Evolutionary conservation across 352 stramenopile species (phyloP).

Genomic region (Aphanomyces astaci): DNA sequence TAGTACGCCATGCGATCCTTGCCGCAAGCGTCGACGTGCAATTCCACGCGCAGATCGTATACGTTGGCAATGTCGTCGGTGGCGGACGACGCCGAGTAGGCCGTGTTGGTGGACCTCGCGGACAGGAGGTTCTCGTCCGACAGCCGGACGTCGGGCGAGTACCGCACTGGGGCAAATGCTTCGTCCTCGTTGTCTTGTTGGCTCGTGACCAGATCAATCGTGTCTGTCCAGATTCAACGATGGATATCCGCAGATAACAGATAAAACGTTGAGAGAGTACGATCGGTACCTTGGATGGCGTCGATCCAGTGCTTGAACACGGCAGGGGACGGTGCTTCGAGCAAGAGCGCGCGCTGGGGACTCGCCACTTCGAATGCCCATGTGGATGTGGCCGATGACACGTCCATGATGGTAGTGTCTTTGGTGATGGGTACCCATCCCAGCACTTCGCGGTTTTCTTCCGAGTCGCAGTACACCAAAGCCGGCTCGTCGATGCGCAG

Average conservation of each 20-base stretch:
- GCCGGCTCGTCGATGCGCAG: slow-evolving; percentile 61
- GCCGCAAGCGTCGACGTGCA: slow-evolving; percentile 5
- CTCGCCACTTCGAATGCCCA: slow-evolving; percentile 11
- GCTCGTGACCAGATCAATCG: slow-evolving; percentile 10
- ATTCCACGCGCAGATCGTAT: slow-evolving; percentile 18
- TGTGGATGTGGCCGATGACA: background rate
- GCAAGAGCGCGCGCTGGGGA: background rate
- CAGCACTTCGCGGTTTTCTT: slow-evolving; percentile 73
- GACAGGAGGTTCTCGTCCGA: slow-evolving; percentile 5
- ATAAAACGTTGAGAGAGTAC: background rate
- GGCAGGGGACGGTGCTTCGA: background rate
- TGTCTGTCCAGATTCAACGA: no score
- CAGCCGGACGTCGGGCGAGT: slow-evolving; percentile 26
- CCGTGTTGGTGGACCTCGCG: background rate
- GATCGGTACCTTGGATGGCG: background rate
- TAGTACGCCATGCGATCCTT: slow-evolving; percentile 12
- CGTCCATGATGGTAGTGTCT: slow-evolving; percentile 70
- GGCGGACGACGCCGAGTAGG: background rate
- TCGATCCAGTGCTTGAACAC: slow-evolving; percentile 12
- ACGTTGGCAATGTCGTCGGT: background rate
- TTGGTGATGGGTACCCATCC: slow-evolving; percentile 56
- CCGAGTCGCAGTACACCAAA: slow-evolving; percentile 75
- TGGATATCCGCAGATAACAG: no score
- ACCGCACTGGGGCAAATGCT: background rate
- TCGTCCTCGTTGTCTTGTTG: slow-evolving; percentile 3